Conservation (phyloP, 306 rosid genomes). For the Arachis stenosperma region DNA sequence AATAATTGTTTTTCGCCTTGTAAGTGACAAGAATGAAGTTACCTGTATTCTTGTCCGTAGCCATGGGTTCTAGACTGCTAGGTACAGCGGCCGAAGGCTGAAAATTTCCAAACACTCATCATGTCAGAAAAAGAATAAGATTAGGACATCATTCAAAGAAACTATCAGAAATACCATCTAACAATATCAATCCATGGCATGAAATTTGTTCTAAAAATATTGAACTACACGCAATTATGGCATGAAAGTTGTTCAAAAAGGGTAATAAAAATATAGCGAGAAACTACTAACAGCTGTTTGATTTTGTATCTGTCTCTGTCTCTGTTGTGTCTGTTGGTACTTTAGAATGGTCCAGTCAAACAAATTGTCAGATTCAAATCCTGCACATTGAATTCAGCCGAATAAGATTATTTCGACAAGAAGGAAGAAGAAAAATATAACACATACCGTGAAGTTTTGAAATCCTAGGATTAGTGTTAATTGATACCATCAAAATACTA, state of each 20-base stretch:
- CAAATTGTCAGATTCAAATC: constrained; percentile 61
- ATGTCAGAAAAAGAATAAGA: constrained; percentile 39
- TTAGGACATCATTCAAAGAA: constrained; percentile 7
- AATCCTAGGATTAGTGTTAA: constrained; percentile 20
- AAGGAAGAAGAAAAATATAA: constrained; percentile 25
- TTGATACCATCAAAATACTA: constrained; percentile 9
- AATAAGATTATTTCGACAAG: constrained; percentile 21
- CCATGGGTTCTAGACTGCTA: constrained; percentile 40
- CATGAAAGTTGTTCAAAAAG: too few relatives aligned
- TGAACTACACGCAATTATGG: background rate
- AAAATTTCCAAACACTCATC: constrained; percentile 30
- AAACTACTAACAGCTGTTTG: constrained; percentile 51
- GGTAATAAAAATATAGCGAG: constrained; percentile 19
- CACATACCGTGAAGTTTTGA: constrained; percentile 18
- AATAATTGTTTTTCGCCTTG: background rate
- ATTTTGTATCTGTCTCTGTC: constrained; percentile 46
- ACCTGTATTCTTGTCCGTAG: constrained; percentile 47
- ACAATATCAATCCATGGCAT: background rate
- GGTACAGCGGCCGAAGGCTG: constrained; percentile 54
- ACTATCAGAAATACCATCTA: constrained; percentile 30
- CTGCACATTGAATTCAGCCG: constrained; percentile 53
- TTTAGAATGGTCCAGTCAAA: constrained; percentile 89
- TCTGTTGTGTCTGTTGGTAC: constrained; percentile 57
- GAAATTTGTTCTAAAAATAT: background rate
- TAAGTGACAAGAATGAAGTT: constrained; percentile 25